Conservation (phyloP, 2,329 filamentous ascomycete genomes). For the Penicillium hesseltinei region DNA sequence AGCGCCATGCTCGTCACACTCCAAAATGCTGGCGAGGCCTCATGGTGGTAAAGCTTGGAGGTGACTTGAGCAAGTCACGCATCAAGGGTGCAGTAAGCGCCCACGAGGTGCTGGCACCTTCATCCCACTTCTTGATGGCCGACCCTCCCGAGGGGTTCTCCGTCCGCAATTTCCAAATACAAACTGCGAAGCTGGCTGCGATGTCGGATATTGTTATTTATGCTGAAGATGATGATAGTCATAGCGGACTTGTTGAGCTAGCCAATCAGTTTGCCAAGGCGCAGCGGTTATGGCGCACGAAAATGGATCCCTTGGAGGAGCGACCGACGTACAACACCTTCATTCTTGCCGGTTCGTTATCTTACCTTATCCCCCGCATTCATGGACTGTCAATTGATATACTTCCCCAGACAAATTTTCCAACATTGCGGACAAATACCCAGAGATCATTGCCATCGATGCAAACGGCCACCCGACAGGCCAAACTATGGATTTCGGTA, state of each 20-base stretch:
- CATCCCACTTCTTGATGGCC: constrained; percentile 69
- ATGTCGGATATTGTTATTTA: constrained; percentile 93
- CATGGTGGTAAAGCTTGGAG: constrained; percentile 84
- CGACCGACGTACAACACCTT: constrained; percentile 81
- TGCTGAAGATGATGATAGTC: constrained; percentile 65
- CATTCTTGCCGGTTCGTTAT: constrained; percentile 58
- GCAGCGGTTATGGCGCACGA: constrained; percentile 71
- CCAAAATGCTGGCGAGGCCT: constrained; percentile 77
- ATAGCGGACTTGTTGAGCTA: constrained; percentile 63
- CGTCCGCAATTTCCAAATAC: constrained; percentile 95
- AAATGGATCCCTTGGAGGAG: constrained; percentile 56
- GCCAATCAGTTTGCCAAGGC: constrained; percentile 68
- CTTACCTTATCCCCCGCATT: background rate
- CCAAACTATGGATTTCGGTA: constrained; percentile 78
- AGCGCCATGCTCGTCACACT: constrained; percentile 66
- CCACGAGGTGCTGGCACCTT: constrained; percentile 69
- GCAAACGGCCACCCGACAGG: constrained; percentile 70
- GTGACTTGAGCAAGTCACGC: constrained; percentile 69
- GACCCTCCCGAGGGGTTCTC: constrained; percentile 91
- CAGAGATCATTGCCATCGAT: constrained; percentile 72
- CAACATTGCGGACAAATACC: constrained; percentile 68
- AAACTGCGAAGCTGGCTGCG: constrained; percentile 80
- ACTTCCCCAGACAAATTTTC: constrained; percentile 58
- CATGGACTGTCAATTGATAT: constrained; percentile 15
- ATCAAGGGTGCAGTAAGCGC: constrained; percentile 85